Evolutionary conservation across 345 rosid genomes (phyloP), one percentile per base, ranked within the genome.

Genomic region (Dipteronia dyeriana): DNA sequence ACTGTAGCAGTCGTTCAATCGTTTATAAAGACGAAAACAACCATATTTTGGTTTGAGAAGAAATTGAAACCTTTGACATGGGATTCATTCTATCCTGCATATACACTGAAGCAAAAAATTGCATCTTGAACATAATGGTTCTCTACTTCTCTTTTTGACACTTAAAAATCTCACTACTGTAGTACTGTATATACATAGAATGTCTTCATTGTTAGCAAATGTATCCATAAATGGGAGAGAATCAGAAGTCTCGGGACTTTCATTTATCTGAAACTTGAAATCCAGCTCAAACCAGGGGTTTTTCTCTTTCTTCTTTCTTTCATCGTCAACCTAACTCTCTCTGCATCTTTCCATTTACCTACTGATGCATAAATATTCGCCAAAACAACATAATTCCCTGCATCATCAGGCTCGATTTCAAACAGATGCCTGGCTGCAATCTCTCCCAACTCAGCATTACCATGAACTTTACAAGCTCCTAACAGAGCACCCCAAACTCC

Each of bases 401-500:
- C 73, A 72, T 87, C 80, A 67, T 38, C 72, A 20, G 92, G 92
- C 69, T 88, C 92, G 6, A 89, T 81, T 47, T 79, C 71, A 16
- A 89, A 79, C 68, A 91, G 85, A 79, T 85, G 80, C 73, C 71
- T 79, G 2, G 92, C 90, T 47, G 84, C 90, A 61, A 86, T 77
- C 81, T 91, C 90, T 38, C 90, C 92, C 79, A 88, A 79, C 39
- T 76, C 70, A 23, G 77, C 81, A 75, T 87, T 87, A 9, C 82
- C 82, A 67, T 91, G 86, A 60, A 87, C 73, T 76, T 84, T 81
- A 74, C 92, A 89, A 74, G 91, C 88, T 80, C 90, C 90, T 23
- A 89, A 85, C 72, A 91, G 76, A 71, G 92, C 86, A 65, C 90
- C 88, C 91, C 92, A 86, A 59, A 81, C 71, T 77, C 91, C 84